These are phyloP conservation scores for Paspalum notatum DNA, from an alignment of 176 grass and related monocot species.

Conservation along the genomic window DNA sequence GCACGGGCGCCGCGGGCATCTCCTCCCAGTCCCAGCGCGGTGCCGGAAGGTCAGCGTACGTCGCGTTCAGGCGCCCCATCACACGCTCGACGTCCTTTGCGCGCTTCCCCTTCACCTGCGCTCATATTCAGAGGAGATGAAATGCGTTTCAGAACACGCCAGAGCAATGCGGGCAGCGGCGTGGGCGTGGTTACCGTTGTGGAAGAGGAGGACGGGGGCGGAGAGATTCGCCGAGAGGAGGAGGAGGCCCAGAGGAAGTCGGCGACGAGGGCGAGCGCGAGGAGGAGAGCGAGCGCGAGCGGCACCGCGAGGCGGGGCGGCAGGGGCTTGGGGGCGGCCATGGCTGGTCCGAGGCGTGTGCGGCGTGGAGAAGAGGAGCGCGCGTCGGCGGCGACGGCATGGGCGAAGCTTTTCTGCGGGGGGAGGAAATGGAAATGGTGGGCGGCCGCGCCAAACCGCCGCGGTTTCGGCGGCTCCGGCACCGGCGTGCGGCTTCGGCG, in stretches of 20 bases:
- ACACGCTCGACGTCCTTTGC: background rate
- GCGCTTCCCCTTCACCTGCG: slow-evolving; percentile 47
- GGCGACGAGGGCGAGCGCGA: slow-evolving; percentile 59
- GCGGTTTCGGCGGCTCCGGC: background rate
- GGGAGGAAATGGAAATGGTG: background rate
- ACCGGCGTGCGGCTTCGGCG: slow-evolving; percentile 2
- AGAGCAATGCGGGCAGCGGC: background rate
- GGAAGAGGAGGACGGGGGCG: background rate
- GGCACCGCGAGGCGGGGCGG: slow-evolving; percentile 39
- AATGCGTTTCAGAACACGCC: background rate
- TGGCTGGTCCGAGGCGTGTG: background rate
- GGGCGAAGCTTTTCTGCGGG: background rate
- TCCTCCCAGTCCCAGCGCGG: slow-evolving; percentile 74
- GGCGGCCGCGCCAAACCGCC: slow-evolving; percentile 39
- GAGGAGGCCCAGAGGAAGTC: slow-evolving; percentile 66
- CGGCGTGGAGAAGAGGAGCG: background rate
- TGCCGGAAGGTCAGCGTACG: slow-evolving; percentile 69
- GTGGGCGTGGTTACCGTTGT: background rate
- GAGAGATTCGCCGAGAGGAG: background rate
- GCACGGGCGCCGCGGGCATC: slow-evolving; percentile 74
- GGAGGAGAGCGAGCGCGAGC: slow-evolving; percentile 53
- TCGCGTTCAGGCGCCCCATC: slow-evolving; percentile 57
- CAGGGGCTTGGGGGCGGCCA: slow-evolving; percentile 39
- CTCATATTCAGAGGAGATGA: background rate
- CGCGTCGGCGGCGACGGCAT: slow-evolving; percentile 14